Percentiles rank a stretch among this genome's conserved stretches.
phyloP scores from a whole-genome alignment of 768 basidiomycete genomes.

The Naganishia kalamii region DNA sequence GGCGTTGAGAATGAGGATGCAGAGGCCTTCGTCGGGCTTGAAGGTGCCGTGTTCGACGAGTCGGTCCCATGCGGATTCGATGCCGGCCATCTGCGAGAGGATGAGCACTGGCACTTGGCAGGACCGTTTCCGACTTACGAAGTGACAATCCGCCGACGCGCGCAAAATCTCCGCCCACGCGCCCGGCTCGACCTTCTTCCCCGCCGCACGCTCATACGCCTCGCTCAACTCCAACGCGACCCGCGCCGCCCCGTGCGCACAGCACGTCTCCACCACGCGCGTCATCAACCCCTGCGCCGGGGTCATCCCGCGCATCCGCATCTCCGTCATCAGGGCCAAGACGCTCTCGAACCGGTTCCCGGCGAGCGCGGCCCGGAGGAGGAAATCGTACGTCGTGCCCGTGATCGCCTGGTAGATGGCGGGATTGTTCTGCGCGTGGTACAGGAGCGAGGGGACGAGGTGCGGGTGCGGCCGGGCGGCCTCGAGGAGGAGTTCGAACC shows the following conservation, averaged over 20 bases:
- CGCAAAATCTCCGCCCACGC: conserved; percentile 65
- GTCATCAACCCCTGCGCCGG: conserved; percentile 55
- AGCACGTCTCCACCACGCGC: conserved; percentile 55
- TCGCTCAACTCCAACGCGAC: conserved; percentile 67
- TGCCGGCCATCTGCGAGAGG: conserved; percentile 61
- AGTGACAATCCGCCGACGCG: conserved; percentile 60
- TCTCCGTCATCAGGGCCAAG: conserved; percentile 58
- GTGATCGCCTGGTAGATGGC: conserved; percentile 52
- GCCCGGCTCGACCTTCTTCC: conserved; percentile 52
- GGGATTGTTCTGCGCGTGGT: conserved; percentile 50
- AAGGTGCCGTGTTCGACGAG: conserved; percentile 54
- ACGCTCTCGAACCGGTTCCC: conserved; percentile 61
- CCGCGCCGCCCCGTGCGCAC: conserved; percentile 55
- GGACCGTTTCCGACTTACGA: conserved; percentile 53
- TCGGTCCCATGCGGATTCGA: conserved; percentile 58
- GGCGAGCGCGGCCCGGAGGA: conserved; percentile 57
- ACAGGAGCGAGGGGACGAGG: conserved; percentile 50
- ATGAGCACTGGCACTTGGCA: background rate
- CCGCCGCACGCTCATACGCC: conserved; percentile 56
- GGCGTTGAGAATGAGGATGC: conserved; percentile 62
- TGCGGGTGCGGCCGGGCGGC: conserved; percentile 38
- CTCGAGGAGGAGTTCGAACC: conserved; percentile 60
- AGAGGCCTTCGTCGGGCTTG: conserved; percentile 68
- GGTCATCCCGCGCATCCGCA: conserved; percentile 54
- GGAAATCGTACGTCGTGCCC: conserved; percentile 35